Base-by-base conservation (phyloP, 2,329 filamentous ascomycete species). In the Fusarium aywerte region DNA sequence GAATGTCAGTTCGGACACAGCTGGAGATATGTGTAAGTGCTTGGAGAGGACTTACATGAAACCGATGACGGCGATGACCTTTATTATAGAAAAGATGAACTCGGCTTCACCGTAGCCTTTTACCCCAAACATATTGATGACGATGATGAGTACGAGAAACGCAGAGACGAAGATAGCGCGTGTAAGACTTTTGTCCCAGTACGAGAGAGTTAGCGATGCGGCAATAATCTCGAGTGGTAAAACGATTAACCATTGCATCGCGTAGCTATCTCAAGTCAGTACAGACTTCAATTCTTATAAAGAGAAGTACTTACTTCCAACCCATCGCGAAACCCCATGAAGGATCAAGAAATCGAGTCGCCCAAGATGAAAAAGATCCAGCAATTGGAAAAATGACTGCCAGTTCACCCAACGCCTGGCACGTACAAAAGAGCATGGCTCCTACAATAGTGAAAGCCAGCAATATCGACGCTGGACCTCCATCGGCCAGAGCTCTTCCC, bases 311-410 rank as follows among this genome's bases (percentile, higher is more conserved):
- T 78, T 77, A 92, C 85, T 96, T 97, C 93, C 93, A 97, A 16
- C 93, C 93, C 92, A 97, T 96, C 44, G 93, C 92, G 75, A 97
- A 97, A 0, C 93, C 93, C 93, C 93, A 97, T 1, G 94, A 94
- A 1, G 94, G 95, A 74, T 97, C 93, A 18, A 98, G 79, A 74
- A 98, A 97, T 18, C 95, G 88, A 29, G 93, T 97, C 18, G 94
- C 96, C 80, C 94, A 97, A 9, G 93, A 90, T 1, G 93, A 92
- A 76, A 97, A 98, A 4, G 93, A 96, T 56, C 95, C 95, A 21
- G 94, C 92, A 23, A 97, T 91, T 5, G 95, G 95, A 72, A 95
- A 97, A 13, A 93, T 81, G 18, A 97, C 93, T 16, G 94, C 92
- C 78, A 98, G 87, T 79, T 98, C 95, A 65, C 95, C 95, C 25